phyloP scores from a whole-genome alignment of 192 early-diverging fungal species.

The Paraglomus brasilianum region DNA sequence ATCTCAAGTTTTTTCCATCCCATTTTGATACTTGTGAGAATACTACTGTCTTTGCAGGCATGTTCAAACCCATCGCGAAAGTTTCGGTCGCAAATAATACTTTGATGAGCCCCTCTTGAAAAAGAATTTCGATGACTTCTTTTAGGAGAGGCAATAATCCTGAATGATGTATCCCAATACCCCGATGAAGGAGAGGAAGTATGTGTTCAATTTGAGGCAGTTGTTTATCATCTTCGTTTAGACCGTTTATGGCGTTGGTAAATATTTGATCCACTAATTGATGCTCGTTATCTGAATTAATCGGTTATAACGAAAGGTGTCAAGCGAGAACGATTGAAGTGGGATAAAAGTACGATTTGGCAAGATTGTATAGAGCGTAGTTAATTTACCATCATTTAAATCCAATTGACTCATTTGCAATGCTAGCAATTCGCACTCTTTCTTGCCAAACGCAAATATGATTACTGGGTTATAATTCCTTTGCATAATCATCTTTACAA shows the following conservation, averaged over 20 bases:
- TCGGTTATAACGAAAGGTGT: slow-evolving; percentile 7
- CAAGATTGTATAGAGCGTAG: background rate
- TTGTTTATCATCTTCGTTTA: slow-evolving; percentile 86
- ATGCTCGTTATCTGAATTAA: slow-evolving; percentile 44
- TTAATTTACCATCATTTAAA: slow-evolving; percentile 68
- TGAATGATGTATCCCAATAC: slow-evolving; percentile 97
- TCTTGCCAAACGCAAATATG: slow-evolving; percentile 93
- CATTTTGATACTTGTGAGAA: slow-evolving; percentile 92
- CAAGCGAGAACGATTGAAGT: background rate
- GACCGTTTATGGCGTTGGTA: slow-evolving; percentile 78
- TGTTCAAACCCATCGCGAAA: slow-evolving; percentile 98
- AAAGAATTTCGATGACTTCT: slow-evolving; percentile 96
- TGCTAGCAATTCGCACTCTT: slow-evolving; percentile 91
- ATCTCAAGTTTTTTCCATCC: slow-evolving; percentile 86
- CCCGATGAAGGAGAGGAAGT: slow-evolving; percentile 85
- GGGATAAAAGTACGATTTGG: background rate
- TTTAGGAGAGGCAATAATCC: slow-evolving; percentile 95
- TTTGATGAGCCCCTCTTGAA: slow-evolving; percentile 95
- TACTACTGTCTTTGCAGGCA: slow-evolving; percentile 98
- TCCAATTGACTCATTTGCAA: slow-evolving; percentile 89
- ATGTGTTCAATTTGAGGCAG: slow-evolving; percentile 93
- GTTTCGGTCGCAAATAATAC: slow-evolving; percentile 99
- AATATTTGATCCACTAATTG: slow-evolving; percentile 87
- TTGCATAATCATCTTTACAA: slow-evolving; percentile 92
- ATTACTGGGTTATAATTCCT: slow-evolving; percentile 99